Percentiles rank a stretch among this genome's conserved stretches.
phyloP scores from a whole-genome alignment of 208 protist genomes.

The Willaertia magna region DNA sequence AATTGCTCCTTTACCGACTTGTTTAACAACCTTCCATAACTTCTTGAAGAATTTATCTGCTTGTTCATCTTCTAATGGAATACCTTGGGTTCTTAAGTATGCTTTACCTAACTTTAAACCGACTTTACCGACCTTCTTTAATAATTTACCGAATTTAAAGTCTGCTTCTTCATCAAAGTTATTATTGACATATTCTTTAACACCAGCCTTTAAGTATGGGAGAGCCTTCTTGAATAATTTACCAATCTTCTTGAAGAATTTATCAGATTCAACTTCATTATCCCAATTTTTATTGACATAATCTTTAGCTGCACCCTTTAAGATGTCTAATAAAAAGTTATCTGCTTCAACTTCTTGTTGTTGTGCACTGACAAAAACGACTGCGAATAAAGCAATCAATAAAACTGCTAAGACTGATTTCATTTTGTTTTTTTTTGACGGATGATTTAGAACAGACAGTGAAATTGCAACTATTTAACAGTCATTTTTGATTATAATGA shows the following conservation, averaged over 20 bases:
- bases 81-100: not conserved
- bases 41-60: not conserved
- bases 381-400: too few relatives aligned
- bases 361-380: too few relatives aligned
- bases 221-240: not conserved
- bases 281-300: not conserved
- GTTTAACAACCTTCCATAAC: not conserved
- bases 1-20: not conserved
- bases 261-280: not conserved
- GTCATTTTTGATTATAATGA: too few relatives aligned
- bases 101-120: not conserved
- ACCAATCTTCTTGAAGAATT: not conserved
- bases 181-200: not conserved
- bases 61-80: not conserved
- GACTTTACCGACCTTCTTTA: not conserved
- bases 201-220: not conserved
- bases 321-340: too few relatives aligned
- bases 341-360: too few relatives aligned
- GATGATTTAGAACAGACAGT: too few relatives aligned
- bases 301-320: not conserved
- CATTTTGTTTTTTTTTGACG: too few relatives aligned
- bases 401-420: too few relatives aligned
- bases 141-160: not conserved
- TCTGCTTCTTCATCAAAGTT: not conserved
- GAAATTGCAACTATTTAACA: too few relatives aligned